phyloP scores from a whole-genome alignment of 2,329 filamentous ascomycete genomes.

The Calonectria fujianensis region DNA sequence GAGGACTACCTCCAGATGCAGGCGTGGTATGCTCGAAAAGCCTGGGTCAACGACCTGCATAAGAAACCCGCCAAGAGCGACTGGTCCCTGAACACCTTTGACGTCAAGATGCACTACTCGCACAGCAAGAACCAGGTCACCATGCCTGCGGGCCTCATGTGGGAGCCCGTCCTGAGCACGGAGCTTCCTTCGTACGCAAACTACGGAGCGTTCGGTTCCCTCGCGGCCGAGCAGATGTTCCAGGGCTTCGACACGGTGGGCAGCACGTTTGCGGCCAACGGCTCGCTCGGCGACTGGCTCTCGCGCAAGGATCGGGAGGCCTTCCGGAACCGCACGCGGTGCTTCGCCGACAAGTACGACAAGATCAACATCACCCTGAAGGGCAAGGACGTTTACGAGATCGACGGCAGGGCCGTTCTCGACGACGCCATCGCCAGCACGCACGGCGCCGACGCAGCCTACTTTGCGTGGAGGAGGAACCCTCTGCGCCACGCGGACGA shows the following conservation, averaged over 20 bases:
- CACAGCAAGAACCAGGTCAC: constrained; percentile 41
- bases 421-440: constrained; percentile 38
- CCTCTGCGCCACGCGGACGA: background rate
- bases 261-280: constrained; percentile 62
- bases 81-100: constrained; percentile 32
- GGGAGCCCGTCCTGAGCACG: constrained; percentile 35
- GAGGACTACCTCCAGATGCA: constrained; percentile 46
- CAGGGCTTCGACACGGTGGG: constrained; percentile 42
- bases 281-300: constrained; percentile 74
- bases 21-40: constrained; percentile 27
- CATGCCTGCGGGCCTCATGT: constrained; percentile 41
- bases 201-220: constrained; percentile 43
- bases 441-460: constrained; percentile 71
- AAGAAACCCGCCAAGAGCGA: constrained; percentile 14
- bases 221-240: constrained; percentile 39
- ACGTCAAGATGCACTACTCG: constrained; percentile 33
- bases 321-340: constrained; percentile 19
- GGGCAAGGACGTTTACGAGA: constrained; percentile 44
- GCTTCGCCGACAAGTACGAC: constrained; percentile 43
- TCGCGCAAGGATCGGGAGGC: background rate
- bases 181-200: constrained; percentile 36
- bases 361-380: constrained; percentile 9
- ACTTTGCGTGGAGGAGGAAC: constrained; percentile 72
- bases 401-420: constrained; percentile 25
- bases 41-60: constrained; percentile 35